Base-by-base conservation (phyloP, 2,329 filamentous ascomycete genomes). In the Zopfia rhizophila region DNA sequence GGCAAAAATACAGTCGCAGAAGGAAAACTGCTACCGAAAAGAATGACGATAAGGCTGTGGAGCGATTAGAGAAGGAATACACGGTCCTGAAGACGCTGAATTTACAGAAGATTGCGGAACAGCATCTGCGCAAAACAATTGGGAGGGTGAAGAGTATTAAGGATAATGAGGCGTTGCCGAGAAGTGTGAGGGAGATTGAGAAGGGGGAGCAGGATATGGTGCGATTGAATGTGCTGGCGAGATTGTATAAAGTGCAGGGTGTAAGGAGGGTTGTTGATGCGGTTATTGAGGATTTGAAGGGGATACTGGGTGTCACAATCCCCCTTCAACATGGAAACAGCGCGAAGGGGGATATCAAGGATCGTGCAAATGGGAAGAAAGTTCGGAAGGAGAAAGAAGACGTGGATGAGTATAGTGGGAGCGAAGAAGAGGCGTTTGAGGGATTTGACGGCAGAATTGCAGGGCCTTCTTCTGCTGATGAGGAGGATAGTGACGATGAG, bases 1-100 rank as follows among this genome's bases (percentile, higher is more conserved):
- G 89, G 32, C 90, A 93, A 72, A 89, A 91, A 55, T 80, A 86
- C 45, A 80, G 82, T 16, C 75, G 89, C 48, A 81, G 86, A 45
- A 77, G 80, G 56, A 86, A 86, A 63, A 75, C 73, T 2, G 82
- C 82, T 1, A 72, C 69, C 28, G 54, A 66, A 6, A 74, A 78
- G 25, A 73, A 73, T 8, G 75, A 82, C 22, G 68, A 67, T 14
- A 66, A 68, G 17, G 71, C 85, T 61, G 73, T 82, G 16, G 73
- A 76, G 46, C 77, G 88, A 14, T 73, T 92, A 22, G 82, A 89
- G 51, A 79, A 81, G 23, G 89, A 87, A 61, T 78, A 85, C 31
- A 69, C 74, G 31, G 79, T 79, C 16, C 65, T 86, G 38, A 87
- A 86, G 74, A 79, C 65, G 6, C 72, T 87, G 27, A 76, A 86